Conservation (phyloP, 805 yeast species). For the Brettanomyces custersianus region DNA sequence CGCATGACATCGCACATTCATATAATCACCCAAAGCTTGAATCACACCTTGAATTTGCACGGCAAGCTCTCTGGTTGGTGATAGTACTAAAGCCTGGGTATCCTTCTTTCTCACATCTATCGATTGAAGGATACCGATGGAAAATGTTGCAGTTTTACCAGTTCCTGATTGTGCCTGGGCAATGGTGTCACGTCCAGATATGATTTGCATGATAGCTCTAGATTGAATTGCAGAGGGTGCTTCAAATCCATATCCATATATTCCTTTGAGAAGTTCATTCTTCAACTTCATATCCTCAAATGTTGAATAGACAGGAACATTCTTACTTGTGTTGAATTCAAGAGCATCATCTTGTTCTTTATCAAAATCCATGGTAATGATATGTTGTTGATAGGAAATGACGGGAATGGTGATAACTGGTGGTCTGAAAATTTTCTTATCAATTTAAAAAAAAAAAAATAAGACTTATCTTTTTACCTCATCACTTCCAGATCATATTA, state of each 20-base stretch:
- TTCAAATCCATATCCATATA: slow-evolving; percentile 76
- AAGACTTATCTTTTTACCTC: too few species aligned
- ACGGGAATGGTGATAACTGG: too few species aligned
- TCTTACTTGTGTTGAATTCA: slow-evolving; percentile 54
- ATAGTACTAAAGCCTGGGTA: slow-evolving; percentile 88
- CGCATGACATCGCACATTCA: slow-evolving; percentile 89
- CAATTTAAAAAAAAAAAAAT: too few species aligned
- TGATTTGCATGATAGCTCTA: slow-evolving; percentile 71
- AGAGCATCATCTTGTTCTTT: slow-evolving; percentile 50
- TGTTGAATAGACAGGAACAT: slow-evolving; percentile 39
- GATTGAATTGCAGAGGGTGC: slow-evolving; percentile 77
- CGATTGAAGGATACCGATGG: slow-evolving; percentile 51
- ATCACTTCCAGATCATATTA: too few species aligned
- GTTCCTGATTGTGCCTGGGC: slow-evolving; percentile 91
- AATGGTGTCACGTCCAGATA: slow-evolving; percentile 61
- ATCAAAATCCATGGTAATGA: slow-evolving; percentile 45
- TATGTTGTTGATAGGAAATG: not conserved
- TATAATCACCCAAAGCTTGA: slow-evolving; percentile 78
- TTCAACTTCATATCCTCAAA: slow-evolving; percentile 73
- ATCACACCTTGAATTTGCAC: slow-evolving; percentile 93
- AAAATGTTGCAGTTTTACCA: slow-evolving; percentile 84
- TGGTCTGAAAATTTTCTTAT: too few species aligned
- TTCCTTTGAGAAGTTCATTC: slow-evolving; percentile 52
- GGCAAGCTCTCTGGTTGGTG: slow-evolving; percentile 98
- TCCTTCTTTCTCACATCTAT: slow-evolving; percentile 64